Conservation (phyloP, 1,139 yeast genomes). For the Diutina sp. region DNA sequence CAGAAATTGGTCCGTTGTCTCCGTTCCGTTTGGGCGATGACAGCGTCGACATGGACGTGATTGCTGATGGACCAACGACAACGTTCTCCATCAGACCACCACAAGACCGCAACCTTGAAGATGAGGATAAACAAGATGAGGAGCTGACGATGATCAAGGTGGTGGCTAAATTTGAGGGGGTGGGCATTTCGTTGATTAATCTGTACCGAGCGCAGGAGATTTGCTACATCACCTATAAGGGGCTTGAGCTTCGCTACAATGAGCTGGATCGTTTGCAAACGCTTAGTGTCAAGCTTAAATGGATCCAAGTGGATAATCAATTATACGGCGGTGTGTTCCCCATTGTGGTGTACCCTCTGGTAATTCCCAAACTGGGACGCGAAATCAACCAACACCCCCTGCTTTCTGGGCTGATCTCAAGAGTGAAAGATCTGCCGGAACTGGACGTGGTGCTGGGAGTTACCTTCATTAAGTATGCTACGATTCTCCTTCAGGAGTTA, state of each 20-base stretch:
- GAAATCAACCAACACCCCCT: conserved; percentile 89
- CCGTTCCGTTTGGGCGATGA: conserved; percentile 69
- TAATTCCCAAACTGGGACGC: conserved; percentile 70
- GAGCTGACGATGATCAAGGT: conserved; percentile 55
- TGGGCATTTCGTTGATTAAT: conserved; percentile 79
- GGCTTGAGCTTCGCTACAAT: conserved; percentile 69
- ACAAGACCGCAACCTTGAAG: neutral
- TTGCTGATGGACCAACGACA: conserved; percentile 94
- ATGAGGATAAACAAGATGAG: conserved; percentile 19
- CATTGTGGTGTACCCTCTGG: conserved; percentile 82
- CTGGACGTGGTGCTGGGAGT: conserved; percentile 37
- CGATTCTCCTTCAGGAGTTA: conserved; percentile 78
- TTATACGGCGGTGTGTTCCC: conserved; percentile 83
- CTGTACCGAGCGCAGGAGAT: conserved; percentile 53
- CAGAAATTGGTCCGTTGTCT: conserved; percentile 82
- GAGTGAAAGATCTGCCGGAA: conserved; percentile 78
- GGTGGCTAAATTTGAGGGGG: conserved; percentile 64
- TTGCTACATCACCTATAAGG: conserved; percentile 69
- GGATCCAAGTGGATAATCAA: conserved; percentile 94
- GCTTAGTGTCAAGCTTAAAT: conserved; percentile 67
- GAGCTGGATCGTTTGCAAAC: conserved; percentile 81
- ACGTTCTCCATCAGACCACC: conserved; percentile 47
- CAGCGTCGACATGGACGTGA: conserved; percentile 75
- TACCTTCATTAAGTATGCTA: conserved; percentile 79
- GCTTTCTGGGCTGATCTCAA: conserved; percentile 71